Evolutionary conservation across 495 filamentous ascomycete genomes (phyloP), one percentile per base, ranked within the genome.

Genomic region (Podospora anserina): DNA sequence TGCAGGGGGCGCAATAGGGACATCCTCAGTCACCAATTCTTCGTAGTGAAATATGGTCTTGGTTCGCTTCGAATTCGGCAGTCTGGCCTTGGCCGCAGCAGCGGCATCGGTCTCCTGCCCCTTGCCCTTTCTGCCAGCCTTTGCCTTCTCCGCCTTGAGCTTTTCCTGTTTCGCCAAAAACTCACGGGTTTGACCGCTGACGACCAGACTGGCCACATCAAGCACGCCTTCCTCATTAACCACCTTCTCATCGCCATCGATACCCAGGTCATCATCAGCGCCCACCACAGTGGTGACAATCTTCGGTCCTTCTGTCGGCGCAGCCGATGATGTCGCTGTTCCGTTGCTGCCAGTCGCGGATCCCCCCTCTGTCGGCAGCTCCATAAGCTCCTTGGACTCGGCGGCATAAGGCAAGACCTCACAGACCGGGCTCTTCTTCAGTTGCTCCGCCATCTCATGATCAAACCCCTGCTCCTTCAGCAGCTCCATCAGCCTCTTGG

Each of bases 181-280:
- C 72, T 98, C 96, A 65, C 88, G 89, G 56, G 94, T 94, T 80
- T 97, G 92, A 49, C 95, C 96, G 68, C 90, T 93, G 0, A 88
- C 87, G 23, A 99, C 93, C 71, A 99, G 96, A 68, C 89, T 94
- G 23, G 95, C 95, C 34, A 99, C 93, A 75, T 99, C 93, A 16
- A 98, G 81, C 4, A 95, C 91, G 2, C 95, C 95, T 64, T 99
- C 95, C 11, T 88, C 85, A 27, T 89, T 88, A 4, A 82, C 79
- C 5, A 78, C 80, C 61, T 83, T 81, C 34, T 82, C 81, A 0
- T 77, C 79, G 5, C 83, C 86, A 32, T 77, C 77, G 2, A 74
- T 72, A 5, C 88, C 89, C 4, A 87, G 82, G 1, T 84, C 87
- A 44, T 84, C 81, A n/a, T 66, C 72, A 0, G 70, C 73, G n/a